phyloP scores from a whole-genome alignment of 140 eudicot genomes.

The Erigeron philadelphicus region DNA sequence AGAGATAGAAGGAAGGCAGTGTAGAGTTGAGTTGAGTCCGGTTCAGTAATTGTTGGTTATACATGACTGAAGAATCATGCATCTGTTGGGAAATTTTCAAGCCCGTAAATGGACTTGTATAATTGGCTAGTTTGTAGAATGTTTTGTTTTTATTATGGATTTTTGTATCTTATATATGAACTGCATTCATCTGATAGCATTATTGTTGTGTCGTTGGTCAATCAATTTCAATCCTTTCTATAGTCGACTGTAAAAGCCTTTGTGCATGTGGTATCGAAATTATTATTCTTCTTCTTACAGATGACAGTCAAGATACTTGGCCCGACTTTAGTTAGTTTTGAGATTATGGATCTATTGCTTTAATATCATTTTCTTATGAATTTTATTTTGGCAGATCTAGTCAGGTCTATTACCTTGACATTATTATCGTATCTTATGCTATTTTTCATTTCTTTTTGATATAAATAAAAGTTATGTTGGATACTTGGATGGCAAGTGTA shows the following conservation, averaged over 20 bases:
- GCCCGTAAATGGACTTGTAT: slow-evolving; percentile 30
- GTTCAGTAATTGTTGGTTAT: slow-evolving; percentile 8
- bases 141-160: slow-evolving; percentile 13
- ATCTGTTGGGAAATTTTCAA: slow-evolving; percentile 19
- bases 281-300: too few species aligned
- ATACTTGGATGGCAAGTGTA: too few species aligned
- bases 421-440: too few species aligned
- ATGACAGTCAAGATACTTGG: too few species aligned
- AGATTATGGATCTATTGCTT: too few species aligned
- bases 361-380: too few species aligned
- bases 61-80: slow-evolving; percentile 24
- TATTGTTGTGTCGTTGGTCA: slow-evolving; percentile 25
- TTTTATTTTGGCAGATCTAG: too few species aligned
- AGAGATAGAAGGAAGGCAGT: slow-evolving; percentile 30
- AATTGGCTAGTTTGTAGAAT: slow-evolving; percentile 33
- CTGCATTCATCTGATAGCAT: slow-evolving; percentile 26
- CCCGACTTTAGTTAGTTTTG: too few species aligned
- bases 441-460: too few species aligned
- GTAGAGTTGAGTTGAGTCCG: slow-evolving; percentile 24
- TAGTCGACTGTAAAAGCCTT: not conserved
- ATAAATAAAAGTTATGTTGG: too few species aligned
- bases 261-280: not conserved
- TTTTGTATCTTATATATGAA: slow-evolving; percentile 37
- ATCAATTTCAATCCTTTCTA: not conserved
- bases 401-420: too few species aligned